These are phyloP conservation scores for Lentinula raphanica DNA, from an alignment of 768 basidiomycete species.

Conservation along the genomic window DNA sequence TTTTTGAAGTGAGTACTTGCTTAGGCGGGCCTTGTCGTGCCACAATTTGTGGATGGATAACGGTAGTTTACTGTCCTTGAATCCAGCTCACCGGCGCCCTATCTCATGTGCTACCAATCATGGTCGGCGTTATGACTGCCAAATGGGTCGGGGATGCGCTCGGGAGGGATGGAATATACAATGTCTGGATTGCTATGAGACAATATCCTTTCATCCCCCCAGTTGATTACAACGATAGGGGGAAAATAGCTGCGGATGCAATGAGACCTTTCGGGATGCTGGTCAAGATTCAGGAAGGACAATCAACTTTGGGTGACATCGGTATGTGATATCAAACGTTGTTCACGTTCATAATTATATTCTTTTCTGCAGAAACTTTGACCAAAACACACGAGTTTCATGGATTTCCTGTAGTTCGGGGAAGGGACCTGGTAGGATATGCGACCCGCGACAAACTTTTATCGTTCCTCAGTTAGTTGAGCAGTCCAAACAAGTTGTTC, in stretches of 20 bases:
- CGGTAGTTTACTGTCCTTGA: background rate
- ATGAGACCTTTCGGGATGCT: slow-evolving; percentile 53
- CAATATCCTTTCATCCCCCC: slow-evolving; percentile 69
- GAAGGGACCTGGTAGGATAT: slow-evolving; percentile 52
- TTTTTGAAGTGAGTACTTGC: slow-evolving; percentile 52
- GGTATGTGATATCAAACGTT: slow-evolving; percentile 20
- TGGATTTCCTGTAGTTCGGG: slow-evolving; percentile 61
- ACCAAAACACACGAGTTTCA: slow-evolving; percentile 42
- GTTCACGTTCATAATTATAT: background rate
- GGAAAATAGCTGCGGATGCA: slow-evolving; percentile 53
- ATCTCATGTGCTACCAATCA: slow-evolving; percentile 77
- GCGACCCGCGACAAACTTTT: slow-evolving; percentile 52
- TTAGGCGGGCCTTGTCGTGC: background rate
- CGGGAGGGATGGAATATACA: slow-evolving; percentile 64
- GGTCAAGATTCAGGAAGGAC: slow-evolving; percentile 47
- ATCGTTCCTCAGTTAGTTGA: slow-evolving; percentile 27
- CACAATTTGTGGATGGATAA: background rate
- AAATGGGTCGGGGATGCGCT: slow-evolving; percentile 76
- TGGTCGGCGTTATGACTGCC: slow-evolving; percentile 72
- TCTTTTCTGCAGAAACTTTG: slow-evolving; percentile 29
- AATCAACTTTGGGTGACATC: slow-evolving; percentile 45
- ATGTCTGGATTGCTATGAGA: slow-evolving; percentile 67
- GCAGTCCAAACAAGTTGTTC: background rate
- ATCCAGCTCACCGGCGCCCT: slow-evolving; percentile 68
- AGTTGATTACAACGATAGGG: slow-evolving; percentile 58